phyloP scores from a whole-genome alignment of 1,139 yeast genomes.

The Yamadazyma atmosphaerica region DNA sequence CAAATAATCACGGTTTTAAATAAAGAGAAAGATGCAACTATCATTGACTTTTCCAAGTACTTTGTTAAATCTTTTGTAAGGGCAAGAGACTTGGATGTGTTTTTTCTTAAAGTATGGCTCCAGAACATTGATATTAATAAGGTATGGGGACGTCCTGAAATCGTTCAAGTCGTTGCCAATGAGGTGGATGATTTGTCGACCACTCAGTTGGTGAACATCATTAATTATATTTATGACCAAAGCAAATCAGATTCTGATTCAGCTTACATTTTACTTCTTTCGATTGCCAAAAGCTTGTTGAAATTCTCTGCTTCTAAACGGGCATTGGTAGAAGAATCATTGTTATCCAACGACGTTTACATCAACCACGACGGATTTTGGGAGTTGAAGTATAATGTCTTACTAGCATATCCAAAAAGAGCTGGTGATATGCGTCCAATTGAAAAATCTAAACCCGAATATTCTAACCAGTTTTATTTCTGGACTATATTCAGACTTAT shows the following conservation, averaged over 20 bases:
- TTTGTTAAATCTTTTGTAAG: slow-evolving; percentile 50
- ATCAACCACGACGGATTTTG: slow-evolving; percentile 4
- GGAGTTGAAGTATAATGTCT: slow-evolving; percentile 12
- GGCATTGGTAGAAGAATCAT: slow-evolving; percentile 14
- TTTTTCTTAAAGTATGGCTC: slow-evolving; percentile 50
- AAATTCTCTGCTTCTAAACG: slow-evolving; percentile 21
- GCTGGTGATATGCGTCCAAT: too few relatives aligned
- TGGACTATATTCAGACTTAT: slow-evolving; percentile 7
- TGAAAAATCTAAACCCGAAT: neutral
- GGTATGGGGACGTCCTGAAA: slow-evolving; percentile 28
- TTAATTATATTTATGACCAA: slow-evolving; percentile 9
- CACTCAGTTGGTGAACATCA: slow-evolving; percentile 37
- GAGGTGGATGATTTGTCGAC: slow-evolving; percentile 46
- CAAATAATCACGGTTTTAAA: slow-evolving; percentile 22
- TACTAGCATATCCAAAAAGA: slow-evolving; percentile 8
- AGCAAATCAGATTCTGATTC: slow-evolving; percentile 3
- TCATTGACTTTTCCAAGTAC: slow-evolving; percentile 30
- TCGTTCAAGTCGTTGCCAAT: slow-evolving; percentile 37
- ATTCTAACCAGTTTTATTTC: slow-evolving; percentile 3
- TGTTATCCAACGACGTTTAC: slow-evolving; percentile 5
- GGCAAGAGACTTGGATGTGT: slow-evolving; percentile 59
- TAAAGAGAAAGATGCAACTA: slow-evolving; percentile 9
- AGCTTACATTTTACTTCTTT: slow-evolving; percentile 25
- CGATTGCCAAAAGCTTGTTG: slow-evolving; percentile 44
- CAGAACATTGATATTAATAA: slow-evolving; percentile 23